Evolutionary conservation across 1,139 yeast genomes (phyloP), one percentile per base, ranked within the genome.

Genomic region (Yamadazyma diddensiae): DNA sequence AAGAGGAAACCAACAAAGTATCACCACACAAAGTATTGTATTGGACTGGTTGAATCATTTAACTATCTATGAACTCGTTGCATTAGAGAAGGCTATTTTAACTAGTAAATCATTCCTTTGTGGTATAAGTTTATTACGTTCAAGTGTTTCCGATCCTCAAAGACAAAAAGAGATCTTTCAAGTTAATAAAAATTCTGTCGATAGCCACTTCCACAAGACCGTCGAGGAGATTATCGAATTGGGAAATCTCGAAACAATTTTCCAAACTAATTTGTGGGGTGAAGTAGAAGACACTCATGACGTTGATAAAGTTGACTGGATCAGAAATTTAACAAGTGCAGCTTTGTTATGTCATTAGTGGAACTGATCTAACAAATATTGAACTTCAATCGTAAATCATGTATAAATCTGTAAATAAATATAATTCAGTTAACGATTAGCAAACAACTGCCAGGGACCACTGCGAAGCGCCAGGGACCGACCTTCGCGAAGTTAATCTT

Each of bases 241-340:
- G 40, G 92, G 90, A 8, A 80, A 83, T 36, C 66, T 92, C 49
- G 98, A 92, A 54, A 82, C 82, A 5, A 79, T 82, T 30, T 77
- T 76, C 57, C 98, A 92, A 59, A 85, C 95, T 17, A 79, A 77
- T 24, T 74, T 80, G 50, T 92, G 98, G 98, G 98, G 98, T 24
- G 97, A 92, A 57, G 97, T 92, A 15, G 98, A 92, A 62, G 98
- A 92, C 52, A 88, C 97, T 4, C 98, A 92, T 53, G 98, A 92
- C 56, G 97, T 92, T 12, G 95, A 87, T 50, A 82, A 82, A 56
- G 95, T 80, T 29, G 97, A 92, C 46, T 73, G 94, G 56, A 69
- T 86, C 46, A 77, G 97, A 57, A 81, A 80, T 48, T 70, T 92
- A 32, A 78, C 92, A 21, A 75, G 90, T 46, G 94, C 95, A 21